A percentile compares a stretch with the other conserved stretches of the same genome.
Evolutionary conservation across 2,329 filamentous ascomycete genomes (phyloP).

Genomic region (Juglanconis oblonga): DNA sequence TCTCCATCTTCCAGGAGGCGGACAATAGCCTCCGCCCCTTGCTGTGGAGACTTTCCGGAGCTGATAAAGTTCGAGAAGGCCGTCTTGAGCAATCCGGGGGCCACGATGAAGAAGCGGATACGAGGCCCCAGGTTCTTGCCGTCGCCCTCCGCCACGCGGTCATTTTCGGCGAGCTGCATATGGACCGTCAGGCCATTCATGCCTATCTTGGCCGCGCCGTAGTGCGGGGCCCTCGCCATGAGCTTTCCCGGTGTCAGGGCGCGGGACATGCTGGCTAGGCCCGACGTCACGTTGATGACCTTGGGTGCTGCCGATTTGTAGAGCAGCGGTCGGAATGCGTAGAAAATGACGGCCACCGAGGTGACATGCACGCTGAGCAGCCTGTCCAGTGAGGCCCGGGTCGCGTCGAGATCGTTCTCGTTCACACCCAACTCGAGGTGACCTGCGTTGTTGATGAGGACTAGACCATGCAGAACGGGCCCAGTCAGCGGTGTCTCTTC

Average conservation of each 20-base stretch:
- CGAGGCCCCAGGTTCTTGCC: neutral
- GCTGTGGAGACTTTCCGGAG: neutral
- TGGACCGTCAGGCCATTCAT: slow-evolving; percentile 23
- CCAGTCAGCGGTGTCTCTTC: too few species aligned
- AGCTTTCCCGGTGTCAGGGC: neutral
- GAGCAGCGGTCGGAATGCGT: slow-evolving; percentile 29
- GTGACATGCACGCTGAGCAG: slow-evolving; percentile 37
- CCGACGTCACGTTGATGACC: slow-evolving; percentile 36
- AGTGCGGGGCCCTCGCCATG: slow-evolving; percentile 21
- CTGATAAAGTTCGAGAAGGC: neutral
- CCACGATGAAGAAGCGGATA: slow-evolving; percentile 9
- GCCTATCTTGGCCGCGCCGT: slow-evolving; percentile 21
- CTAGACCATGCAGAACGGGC: neutral
- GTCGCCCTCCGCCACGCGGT: slow-evolving; percentile 11
- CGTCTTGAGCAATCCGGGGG: neutral
- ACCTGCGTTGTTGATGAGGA: neutral
- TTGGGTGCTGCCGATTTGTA: slow-evolving; percentile 27
- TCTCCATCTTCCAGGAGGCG: too few species aligned
- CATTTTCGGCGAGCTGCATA: slow-evolving; percentile 21
- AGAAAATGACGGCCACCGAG: slow-evolving; percentile 28
- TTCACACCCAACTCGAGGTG: slow-evolving; percentile 4
- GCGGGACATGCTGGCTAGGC: slow-evolving; percentile 31
- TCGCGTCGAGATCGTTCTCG: too few species aligned
- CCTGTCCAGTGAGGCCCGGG: too few species aligned
- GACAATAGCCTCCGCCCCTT: neutral